Base-by-base conservation (phyloP, 2,329 filamentous ascomycete species). In the Cladosporium sp. region DNA sequence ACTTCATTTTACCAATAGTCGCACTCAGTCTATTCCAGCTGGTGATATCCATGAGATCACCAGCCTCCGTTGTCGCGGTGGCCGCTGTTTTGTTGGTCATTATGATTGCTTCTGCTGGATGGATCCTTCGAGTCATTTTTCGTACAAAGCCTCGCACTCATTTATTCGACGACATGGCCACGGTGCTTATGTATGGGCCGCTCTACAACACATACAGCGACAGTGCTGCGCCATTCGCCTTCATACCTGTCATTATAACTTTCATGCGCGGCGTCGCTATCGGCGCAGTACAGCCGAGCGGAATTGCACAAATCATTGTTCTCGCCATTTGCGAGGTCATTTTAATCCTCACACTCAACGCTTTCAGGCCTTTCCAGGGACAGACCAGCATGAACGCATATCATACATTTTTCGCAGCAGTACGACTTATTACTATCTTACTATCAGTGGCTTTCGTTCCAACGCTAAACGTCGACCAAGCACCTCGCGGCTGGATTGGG, bases 141-240 rank as follows among this genome's bases (percentile, higher is more conserved):
- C 85, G 81, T 22, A 94, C 90, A 0, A 87, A 89, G 63, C 92
- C 92, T 5, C 87, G 92, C 61, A 89, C 91, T 1, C 88, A 91
- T 65, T 81, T 99, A 9, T 99, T 97, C 72, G 94, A 99, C 74
- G 92, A 97, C 69, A 80, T 99, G 51, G 86, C 91, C 6, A 97
- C 91, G 0, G 86, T 97, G 8, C 80, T 99, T 2, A 82, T 91
- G 1, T 97, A 96, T 67, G 94, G 94, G 0, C 91, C 94, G 5
- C 79, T 99, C 7, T 99, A 99, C 70, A 99, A 99, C 75, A 99
- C 94, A 0, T 97, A 96, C 73, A 94, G 90, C 22, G 94, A 99
- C 72, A 89, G 93, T 71, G 91, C 92, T 0, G 90, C 93, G 7
- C 87, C 90, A 0, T 99, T 96, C 73, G 92, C 93, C 6, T 81